These are phyloP conservation scores for Scedosporium aurantiacum DNA, from an alignment of 2,329 filamentous ascomycete genomes.

Conservation along the genomic window DNA sequence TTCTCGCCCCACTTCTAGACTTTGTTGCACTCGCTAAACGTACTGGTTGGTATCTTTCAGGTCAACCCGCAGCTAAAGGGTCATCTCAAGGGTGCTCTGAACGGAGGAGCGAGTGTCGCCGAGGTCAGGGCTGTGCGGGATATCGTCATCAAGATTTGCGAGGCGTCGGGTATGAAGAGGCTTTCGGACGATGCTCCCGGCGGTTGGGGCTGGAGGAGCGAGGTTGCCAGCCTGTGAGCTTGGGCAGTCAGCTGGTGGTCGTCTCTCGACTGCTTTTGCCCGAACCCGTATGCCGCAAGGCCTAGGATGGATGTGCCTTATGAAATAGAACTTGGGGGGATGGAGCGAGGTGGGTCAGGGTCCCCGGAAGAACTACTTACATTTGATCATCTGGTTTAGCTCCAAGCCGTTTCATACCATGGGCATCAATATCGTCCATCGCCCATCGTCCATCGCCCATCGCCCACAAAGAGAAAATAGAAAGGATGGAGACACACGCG, in stretches of 20 bases:
- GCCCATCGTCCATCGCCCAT: too few species aligned
- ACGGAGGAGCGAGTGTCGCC: conserved; percentile 35
- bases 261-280: too few species aligned
- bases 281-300: too few species aligned
- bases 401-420: too few species aligned
- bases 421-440: too few species aligned
- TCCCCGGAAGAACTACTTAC: too few species aligned
- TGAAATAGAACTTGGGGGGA: too few species aligned
- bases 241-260: neutral
- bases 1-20: neutral
- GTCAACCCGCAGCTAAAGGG: conserved; percentile 42
- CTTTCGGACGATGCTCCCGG: conserved; percentile 20
- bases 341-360: too few species aligned
- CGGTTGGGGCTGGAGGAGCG: conserved; percentile 35
- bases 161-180: conserved; percentile 33
- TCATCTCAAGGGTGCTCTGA: conserved; percentile 38
- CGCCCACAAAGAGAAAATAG: too few species aligned
- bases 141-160: conserved; percentile 33
- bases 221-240: conserved; percentile 28
- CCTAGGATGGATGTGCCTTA: too few species aligned
- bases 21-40: neutral
- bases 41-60: conserved; percentile 15
- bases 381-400: too few species aligned
- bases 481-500: too few species aligned
- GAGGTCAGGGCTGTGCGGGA: conserved; percentile 37